Conservation (phyloP, 352 stramenopile species). For the Pythium grandisporangium region DNA sequence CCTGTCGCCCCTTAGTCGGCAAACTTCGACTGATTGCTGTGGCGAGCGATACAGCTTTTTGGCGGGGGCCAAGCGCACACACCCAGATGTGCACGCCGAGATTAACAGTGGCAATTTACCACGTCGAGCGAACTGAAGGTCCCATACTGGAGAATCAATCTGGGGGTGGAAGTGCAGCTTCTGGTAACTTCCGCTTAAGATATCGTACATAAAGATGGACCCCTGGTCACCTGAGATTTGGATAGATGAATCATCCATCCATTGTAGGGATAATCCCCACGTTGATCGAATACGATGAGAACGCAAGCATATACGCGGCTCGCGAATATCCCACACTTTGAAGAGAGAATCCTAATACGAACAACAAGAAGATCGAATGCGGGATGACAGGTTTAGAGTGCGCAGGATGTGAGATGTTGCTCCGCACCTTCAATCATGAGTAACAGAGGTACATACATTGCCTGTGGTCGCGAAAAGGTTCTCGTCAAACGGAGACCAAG, state of each 20-base stretch:
- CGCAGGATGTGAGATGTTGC: background rate
- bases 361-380: too few species aligned
- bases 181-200: constrained; percentile 71
- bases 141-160: constrained; percentile 79
- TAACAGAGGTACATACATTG: constrained; percentile 37
- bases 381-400: too few species aligned
- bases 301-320: constrained; percentile 64
- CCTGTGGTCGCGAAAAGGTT: constrained; percentile 81
- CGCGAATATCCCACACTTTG: constrained; percentile 79
- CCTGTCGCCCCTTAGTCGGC: constrained; percentile 40
- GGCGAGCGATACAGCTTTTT: constrained; percentile 56
- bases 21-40: constrained; percentile 67
- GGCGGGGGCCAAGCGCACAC: constrained; percentile 45
- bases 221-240: constrained; percentile 79
- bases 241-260: constrained; percentile 66
- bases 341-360: constrained; percentile 58
- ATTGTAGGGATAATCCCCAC: constrained; percentile 69
- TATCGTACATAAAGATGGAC: constrained; percentile 69
- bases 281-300: constrained; percentile 78
- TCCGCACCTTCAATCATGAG: background rate
- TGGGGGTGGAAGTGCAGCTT: constrained; percentile 79
- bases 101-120: constrained; percentile 34
- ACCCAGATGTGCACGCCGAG: constrained; percentile 63
- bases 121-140: constrained; percentile 51
- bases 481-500: constrained; percentile 77